Base-by-base conservation (phyloP, 179 eudicot genomes). In the Drosera spatulata region DNA sequence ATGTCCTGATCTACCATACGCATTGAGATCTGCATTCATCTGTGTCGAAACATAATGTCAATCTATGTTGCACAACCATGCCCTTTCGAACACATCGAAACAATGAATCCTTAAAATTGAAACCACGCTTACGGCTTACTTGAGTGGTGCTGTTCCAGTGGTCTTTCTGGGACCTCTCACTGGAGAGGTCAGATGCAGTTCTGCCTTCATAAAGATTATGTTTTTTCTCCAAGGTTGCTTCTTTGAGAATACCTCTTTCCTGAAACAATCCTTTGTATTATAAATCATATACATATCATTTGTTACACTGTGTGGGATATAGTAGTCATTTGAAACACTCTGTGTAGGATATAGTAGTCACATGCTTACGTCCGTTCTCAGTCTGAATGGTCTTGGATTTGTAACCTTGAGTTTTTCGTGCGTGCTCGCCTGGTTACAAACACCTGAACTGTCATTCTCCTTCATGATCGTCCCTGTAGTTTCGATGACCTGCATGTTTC, bases 221-320 rank as follows among this genome's bases (percentile, higher is more conserved):
- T 72, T 71, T 88, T 66, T 68, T 81, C 65, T 86, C 95, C 68
- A 82, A 56, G 62, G 73, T 81, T 47, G 99, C 88, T 78, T 93
- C 99, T 65, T 77, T 90, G 47, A 89, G 85, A 69, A 86, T 80
- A 49, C 97, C 81, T 72, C 99, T 85, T 79, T 94, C 99, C 99
- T 94, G 79, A 40, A 58, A 55, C 64, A 66, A 62, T 12, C 10
- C 49, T 22, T 22, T 46, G 45, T 13, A 37, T 15, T 10, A 56
- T 37, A n/a, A 10, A 39, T 47, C 5, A 56, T 4, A 40, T 45
- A 41, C 33, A 8, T 39, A 11, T 5, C 14, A 48, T 7, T 2
- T 2, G 10, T 43, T 33, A 13, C 14, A 50, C 51, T 37, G 14
- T 50, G 12, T 3, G 8, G 39, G 33, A 33, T 45, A 7, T 61